Conservation (phyloP, 148 eudicot species). For the Rhododendron ovatum region DNA sequence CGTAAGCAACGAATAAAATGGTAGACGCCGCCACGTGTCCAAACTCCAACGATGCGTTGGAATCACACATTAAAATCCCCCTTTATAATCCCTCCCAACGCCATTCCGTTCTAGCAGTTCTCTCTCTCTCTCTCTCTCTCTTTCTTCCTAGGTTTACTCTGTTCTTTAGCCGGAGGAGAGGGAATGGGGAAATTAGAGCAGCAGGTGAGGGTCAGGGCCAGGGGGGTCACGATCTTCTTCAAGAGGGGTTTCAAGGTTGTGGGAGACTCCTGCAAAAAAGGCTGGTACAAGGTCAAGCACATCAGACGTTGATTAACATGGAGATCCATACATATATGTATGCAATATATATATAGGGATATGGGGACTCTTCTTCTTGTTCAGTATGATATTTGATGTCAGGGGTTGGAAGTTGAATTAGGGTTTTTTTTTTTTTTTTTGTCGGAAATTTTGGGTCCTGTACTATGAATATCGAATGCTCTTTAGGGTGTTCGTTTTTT, state of each 20-base stretch:
- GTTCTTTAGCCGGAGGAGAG: neutral
- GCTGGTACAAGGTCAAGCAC: slow-evolving; percentile 66
- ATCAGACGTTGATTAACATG: slow-evolving; percentile 5
- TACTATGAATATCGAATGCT: neutral
- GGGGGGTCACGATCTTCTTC: slow-evolving; percentile 39
- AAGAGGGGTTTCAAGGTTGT: slow-evolving; percentile 52
- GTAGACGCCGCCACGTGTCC: slow-evolving; percentile 9
- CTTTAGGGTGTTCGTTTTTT: neutral
- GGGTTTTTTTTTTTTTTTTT: neutral
- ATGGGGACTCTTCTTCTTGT: neutral
- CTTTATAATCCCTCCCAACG: neutral
- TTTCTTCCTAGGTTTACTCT: neutral
- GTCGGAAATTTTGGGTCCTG: neutral
- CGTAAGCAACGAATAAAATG: neutral
- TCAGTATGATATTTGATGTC: neutral
- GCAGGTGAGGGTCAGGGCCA: slow-evolving; percentile 57
- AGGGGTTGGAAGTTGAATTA: neutral
- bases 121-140: neutral
- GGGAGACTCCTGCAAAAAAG: slow-evolving; percentile 52
- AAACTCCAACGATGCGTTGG: slow-evolving; percentile 4
- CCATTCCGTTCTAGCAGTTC: neutral
- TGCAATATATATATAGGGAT: no score
- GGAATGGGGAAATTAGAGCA: slow-evolving; percentile 45
- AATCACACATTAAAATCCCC: slow-evolving; percentile 5
- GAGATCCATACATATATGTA: neutral